A percentile compares a stretch with the other conserved stretches of the same genome.
phyloP scores from a whole-genome alignment of 768 basidiomycete genomes.

The Lactarius trivialis region DNA sequence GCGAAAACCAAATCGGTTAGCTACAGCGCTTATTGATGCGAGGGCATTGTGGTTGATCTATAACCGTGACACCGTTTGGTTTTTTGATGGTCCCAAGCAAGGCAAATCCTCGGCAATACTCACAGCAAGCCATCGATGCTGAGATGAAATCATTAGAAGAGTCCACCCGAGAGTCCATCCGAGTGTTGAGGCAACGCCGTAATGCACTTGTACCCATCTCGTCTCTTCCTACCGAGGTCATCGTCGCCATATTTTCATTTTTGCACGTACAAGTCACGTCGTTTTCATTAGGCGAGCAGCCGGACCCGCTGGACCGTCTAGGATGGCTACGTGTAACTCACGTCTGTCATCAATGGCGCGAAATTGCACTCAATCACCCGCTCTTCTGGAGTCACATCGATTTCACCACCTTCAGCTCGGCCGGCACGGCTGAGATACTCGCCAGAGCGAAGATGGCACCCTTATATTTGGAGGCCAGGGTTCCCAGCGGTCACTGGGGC shows the following conservation, averaged over 20 bases:
- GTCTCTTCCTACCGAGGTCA: not conserved
- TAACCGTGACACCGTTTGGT: no score
- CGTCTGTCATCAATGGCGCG: constrained; percentile 19
- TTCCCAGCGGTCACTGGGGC: not conserved
- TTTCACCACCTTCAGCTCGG: not conserved
- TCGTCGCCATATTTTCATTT: not conserved
- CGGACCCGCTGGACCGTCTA: not conserved
- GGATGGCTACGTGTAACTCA: constrained; percentile 9
- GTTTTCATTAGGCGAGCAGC: no score
- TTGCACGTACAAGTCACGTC: not conserved
- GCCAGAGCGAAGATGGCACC: not conserved
- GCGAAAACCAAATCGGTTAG: no score
- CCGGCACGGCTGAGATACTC: constrained; percentile 1
- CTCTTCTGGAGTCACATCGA: constrained; percentile 14
- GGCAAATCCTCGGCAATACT: not conserved
- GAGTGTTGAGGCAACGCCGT: not conserved
- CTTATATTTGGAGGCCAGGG: not conserved
- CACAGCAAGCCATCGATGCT: not conserved
- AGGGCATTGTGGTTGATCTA: no score
- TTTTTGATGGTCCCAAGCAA: not conserved
- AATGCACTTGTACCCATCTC: not conserved
- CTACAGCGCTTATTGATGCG: no score
- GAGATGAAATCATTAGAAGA: not conserved
- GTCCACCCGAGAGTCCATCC: not conserved
- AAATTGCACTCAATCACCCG: constrained; percentile 15